Percentiles rank a stretch among this genome's conserved stretches.
Evolutionary conservation across 2,329 filamentous ascomycete genomes (phyloP).

Genomic region (Stachybotrys chartarum): DNA sequence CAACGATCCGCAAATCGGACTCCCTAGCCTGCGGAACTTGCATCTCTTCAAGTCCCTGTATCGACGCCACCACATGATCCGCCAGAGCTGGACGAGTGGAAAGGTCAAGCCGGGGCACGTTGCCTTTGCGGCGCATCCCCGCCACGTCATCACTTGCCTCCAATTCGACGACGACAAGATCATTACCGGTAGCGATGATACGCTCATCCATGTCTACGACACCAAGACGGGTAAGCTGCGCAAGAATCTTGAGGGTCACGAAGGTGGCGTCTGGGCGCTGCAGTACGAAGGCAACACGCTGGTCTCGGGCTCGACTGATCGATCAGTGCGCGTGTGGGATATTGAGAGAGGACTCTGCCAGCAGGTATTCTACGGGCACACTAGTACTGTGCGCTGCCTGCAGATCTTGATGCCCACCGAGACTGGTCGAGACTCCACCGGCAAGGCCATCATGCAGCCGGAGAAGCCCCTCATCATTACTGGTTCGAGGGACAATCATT

Average conservation of each 20-base stretch:
- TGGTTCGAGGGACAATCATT: slow-evolving; percentile 86
- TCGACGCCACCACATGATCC: slow-evolving; percentile 84
- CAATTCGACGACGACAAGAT: slow-evolving; percentile 99
- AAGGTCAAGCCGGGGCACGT: slow-evolving; percentile 82
- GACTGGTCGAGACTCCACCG: slow-evolving; percentile 63
- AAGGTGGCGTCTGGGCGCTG: slow-evolving; percentile 94
- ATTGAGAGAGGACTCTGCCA: slow-evolving; percentile 89
- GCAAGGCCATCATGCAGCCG: slow-evolving; percentile 78
- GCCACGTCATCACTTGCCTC: slow-evolving; percentile 94
- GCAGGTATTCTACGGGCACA: slow-evolving; percentile 95
- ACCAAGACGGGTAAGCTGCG: slow-evolving; percentile 86
- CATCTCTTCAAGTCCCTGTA: slow-evolving; percentile 97
- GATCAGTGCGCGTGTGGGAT: slow-evolving; percentile 99
- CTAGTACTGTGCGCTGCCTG: slow-evolving; percentile 90
- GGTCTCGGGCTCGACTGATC: slow-evolving; percentile 92
- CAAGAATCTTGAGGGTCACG: slow-evolving; percentile 82
- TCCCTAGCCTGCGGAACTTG: slow-evolving; percentile 71
- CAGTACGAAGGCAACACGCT: slow-evolving; percentile 94
- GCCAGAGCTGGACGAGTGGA: slow-evolving; percentile 85
- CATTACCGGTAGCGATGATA: slow-evolving; percentile 94
- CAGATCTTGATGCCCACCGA: slow-evolving; percentile 87
- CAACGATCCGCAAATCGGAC: slow-evolving; percentile 71
- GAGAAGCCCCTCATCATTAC: slow-evolving; percentile 95
- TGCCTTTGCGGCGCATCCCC: slow-evolving; percentile 91
- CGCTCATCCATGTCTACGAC: slow-evolving; percentile 95